A percentile compares a stretch with the other conserved stretches of the same genome.
Evolutionary conservation across 805 yeast species (phyloP).

Genomic region (Nakazawaea anatomiae): DNA sequence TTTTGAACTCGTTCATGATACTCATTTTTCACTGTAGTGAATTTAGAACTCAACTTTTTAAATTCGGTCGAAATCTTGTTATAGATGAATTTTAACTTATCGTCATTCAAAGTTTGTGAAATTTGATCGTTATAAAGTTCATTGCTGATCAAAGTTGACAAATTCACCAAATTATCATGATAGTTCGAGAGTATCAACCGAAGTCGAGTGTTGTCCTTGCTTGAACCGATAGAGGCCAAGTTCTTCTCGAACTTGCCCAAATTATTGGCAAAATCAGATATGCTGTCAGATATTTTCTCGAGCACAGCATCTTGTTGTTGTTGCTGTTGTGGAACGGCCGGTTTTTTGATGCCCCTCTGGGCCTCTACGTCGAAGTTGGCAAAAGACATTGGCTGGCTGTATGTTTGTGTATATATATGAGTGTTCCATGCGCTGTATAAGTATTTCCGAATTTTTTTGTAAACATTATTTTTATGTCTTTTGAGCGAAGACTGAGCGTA

Average conservation of each 20-base stretch:
- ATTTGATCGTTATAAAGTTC: constrained; percentile 5
- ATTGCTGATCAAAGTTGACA: not conserved
- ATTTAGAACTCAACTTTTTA: constrained; percentile 41
- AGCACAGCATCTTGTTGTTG: not conserved
- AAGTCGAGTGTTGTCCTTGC: constrained; percentile 35
- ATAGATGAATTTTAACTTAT: constrained; percentile 29
- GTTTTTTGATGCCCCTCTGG: constrained; percentile 23
- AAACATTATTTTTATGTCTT: no score
- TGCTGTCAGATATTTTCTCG: constrained; percentile 26
- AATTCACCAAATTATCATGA: constrained; percentile 14
- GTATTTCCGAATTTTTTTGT: not conserved
- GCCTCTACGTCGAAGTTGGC: constrained; percentile 49
- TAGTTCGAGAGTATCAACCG: constrained; percentile 21
- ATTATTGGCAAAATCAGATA: constrained; percentile 41
- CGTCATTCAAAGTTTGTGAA: constrained; percentile 15
- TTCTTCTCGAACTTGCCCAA: constrained; percentile 45
- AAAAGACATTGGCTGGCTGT: constrained; percentile 37
- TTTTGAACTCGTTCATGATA: constrained; percentile 46
- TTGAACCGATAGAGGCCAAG: constrained; percentile 45
- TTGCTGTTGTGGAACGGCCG: not conserved
- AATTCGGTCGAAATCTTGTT: constrained; percentile 55
- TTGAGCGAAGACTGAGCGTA: no score
- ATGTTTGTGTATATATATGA: not conserved
- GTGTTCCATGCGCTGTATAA: not conserved
- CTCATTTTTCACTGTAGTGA: constrained; percentile 32